Conservation (phyloP, 805 yeast species). For the Kockiozyma suomiensis region DNA sequence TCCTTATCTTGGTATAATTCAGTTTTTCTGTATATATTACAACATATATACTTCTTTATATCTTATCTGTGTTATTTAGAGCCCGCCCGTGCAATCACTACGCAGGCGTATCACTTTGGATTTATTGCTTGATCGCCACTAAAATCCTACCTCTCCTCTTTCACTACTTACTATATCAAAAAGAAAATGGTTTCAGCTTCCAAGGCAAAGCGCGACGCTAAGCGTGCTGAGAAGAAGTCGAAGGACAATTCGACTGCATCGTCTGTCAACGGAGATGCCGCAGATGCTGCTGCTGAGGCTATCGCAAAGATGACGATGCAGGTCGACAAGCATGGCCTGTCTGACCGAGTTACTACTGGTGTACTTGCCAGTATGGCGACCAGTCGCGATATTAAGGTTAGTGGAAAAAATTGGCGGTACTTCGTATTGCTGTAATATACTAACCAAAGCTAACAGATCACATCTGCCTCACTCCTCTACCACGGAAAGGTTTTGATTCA, state of each 20-base stretch:
- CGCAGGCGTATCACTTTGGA: not conserved
- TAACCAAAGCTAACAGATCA: slow-evolving; percentile 16
- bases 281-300: slow-evolving; percentile 56
- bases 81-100: not conserved
- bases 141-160: not conserved
- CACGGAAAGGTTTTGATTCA: slow-evolving; percentile 96
- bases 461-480: slow-evolving; percentile 84
- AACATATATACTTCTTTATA: not conserved
- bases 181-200: slow-evolving; percentile 66
- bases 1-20: not conserved
- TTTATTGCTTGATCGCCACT: not conserved
- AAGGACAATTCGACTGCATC: slow-evolving; percentile 39
- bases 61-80: not conserved
- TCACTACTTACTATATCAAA: not conserved
- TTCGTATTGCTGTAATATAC: not conserved
- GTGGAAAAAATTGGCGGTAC: slow-evolving; percentile 38
- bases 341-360: slow-evolving; percentile 98
- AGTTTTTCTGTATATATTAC: not conserved
- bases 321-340: slow-evolving; percentile 88
- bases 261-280: slow-evolving; percentile 44
- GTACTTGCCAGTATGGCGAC: slow-evolving; percentile 86
- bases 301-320: slow-evolving; percentile 87
- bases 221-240: slow-evolving; percentile 76
- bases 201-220: slow-evolving; percentile 97
- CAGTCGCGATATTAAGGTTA: slow-evolving; percentile 89